These are phyloP conservation scores for Glaciozyma antarctica DNA, from an alignment of 768 basidiomycete species.

Conservation along the genomic window DNA sequence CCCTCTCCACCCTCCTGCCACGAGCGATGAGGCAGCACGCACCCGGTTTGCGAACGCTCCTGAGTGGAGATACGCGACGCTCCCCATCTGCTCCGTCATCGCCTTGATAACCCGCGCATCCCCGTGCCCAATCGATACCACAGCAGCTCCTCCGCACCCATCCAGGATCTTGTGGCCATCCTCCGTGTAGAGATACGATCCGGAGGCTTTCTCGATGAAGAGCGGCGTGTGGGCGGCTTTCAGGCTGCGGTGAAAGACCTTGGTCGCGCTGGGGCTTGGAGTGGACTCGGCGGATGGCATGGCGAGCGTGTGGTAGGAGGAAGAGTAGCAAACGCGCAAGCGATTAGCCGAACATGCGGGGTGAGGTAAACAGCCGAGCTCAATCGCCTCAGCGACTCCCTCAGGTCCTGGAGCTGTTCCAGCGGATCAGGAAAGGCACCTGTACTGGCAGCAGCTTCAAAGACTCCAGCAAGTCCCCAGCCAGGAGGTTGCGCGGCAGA, in stretches of 20 bases:
- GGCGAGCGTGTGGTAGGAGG: neutral
- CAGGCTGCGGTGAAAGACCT: neutral
- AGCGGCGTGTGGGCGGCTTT: neutral
- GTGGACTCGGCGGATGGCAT: neutral
- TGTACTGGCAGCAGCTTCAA: no score
- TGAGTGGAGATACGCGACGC: conserved; percentile 24
- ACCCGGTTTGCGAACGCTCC: conserved; percentile 5
- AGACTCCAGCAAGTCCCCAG: no score
- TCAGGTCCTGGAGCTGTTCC: no score
- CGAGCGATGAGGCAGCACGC: neutral
- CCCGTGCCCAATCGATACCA: conserved; percentile 28
- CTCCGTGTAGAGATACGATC: conserved; percentile 12
- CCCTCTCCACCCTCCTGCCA: neutral
- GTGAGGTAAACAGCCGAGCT: no score
- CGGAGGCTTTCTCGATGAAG: neutral
- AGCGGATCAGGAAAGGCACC: no score
- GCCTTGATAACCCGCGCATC: conserved; percentile 26
- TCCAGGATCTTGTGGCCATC: conserved; percentile 29
- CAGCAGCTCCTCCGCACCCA: conserved; percentile 33
- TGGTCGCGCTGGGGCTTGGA: neutral
- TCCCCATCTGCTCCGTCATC: conserved; percentile 22
- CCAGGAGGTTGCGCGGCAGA: no score
- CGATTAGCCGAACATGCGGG: no score
- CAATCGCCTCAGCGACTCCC: no score
- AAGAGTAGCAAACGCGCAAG: no score